Evolutionary conservation across 2,329 filamentous ascomycete species (phyloP), one percentile per base, ranked within the genome.

Genomic region (Epichloe coenophiala): DNA sequence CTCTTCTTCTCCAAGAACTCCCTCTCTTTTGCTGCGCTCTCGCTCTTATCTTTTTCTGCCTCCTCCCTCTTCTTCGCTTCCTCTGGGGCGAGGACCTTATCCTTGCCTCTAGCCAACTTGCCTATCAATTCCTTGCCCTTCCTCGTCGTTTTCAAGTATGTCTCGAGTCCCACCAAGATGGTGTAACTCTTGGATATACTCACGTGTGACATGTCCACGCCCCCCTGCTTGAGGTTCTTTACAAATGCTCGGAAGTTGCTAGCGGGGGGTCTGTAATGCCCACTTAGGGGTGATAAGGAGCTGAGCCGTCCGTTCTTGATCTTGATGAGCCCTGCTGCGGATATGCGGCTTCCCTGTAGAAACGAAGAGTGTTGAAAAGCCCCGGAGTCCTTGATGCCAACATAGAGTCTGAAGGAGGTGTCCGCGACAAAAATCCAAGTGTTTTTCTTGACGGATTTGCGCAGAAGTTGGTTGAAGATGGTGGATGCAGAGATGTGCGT

Each of bases 371-470:
- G 90, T 60, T 95, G 90, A 60, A 96, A 96, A 4, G 86, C 81
- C 9, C 90, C 90, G 4, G 82, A 84, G 63, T 86, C 81, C 61
- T 96, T 95, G 70, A 95, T 93, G 45, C 89, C 89, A 36, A 95
- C 81, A 63, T 95, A 95, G 0, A 95, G 72, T 1, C 86, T 80
- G 64, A 90, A 93, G 1, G 79, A 84, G 1, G 87, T 91, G 66
- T 95, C 89, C 23, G 86, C 84, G 7, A 90, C 89, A 60, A 95
- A 96, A 56, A 95, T 94, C 90, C 90, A 95, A 4, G 86, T 93
- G 60, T 91, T 90, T 55, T 88, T 88, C 65, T 83, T 86, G 39
- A 89, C 85, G 0, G 85, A 83, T 56, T 87, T 84, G 53, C 86
- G 80, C 15, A 93, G 73, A 5, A 95, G 72, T 55, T 86, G 84